phyloP scores from a whole-genome alignment of 2,329 filamentous ascomycete genomes.

The Pseudogymnoascus sp. region DNA sequence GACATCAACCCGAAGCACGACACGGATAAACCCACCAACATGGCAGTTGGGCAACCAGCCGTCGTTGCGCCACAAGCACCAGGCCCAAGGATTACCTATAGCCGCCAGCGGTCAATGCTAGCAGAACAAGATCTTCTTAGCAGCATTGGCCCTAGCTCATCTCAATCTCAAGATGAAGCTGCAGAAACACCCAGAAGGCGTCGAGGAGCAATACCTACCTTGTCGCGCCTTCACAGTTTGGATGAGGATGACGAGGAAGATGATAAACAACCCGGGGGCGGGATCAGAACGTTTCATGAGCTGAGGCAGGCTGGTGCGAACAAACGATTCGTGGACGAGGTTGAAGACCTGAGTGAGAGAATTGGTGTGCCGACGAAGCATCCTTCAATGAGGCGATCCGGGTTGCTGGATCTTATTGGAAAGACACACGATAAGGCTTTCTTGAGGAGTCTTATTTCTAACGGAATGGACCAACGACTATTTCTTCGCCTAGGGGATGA shows the following conservation, averaged over 20 bases:
- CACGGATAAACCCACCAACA: neutral
- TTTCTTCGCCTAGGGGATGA: constrained; percentile 53
- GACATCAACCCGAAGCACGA: neutral
- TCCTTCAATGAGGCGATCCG: constrained; percentile 47
- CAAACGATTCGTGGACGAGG: constrained; percentile 56
- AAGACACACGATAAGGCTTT: constrained; percentile 56
- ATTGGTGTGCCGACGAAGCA: constrained; percentile 43
- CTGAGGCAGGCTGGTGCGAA: constrained; percentile 58
- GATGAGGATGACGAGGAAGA: constrained; percentile 24
- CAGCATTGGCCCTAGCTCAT: neutral
- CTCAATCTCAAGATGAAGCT: constrained; percentile 15
- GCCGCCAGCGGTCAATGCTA: constrained; percentile 28
- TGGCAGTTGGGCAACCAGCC: neutral
- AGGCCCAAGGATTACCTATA: constrained; percentile 28
- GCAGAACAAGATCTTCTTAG: constrained; percentile 26
- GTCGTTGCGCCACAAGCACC: neutral
- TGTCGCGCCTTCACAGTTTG: constrained; percentile 23
- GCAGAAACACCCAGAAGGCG: constrained; percentile 12
- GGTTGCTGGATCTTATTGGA: constrained; percentile 50
- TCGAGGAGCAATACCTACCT: constrained; percentile 21
- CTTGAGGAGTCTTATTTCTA: constrained; percentile 62
- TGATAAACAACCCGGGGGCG: constrained; percentile 23
- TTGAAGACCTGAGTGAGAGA: constrained; percentile 55
- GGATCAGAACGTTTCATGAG: constrained; percentile 57
- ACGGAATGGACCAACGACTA: constrained; percentile 61